Evolutionary conservation across 1,139 yeast species (phyloP).

Genomic region (Candida gigantensis): DNA sequence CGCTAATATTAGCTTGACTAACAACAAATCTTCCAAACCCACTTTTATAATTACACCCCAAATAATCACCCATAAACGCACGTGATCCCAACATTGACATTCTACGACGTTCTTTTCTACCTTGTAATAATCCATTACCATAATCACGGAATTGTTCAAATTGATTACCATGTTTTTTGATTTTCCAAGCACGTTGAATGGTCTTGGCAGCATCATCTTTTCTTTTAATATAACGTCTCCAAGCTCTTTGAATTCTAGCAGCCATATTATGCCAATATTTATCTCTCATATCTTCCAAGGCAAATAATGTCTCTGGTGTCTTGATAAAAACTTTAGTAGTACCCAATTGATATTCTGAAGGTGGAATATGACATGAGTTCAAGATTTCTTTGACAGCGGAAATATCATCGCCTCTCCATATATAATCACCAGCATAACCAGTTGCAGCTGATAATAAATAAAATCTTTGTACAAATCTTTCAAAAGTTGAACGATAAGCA

Average conservation of each 20-base stretch:
- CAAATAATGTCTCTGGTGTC: constrained; percentile 95
- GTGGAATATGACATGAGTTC: constrained; percentile 77
- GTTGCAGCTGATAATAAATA: constrained; percentile 84
- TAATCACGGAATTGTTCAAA: constrained; percentile 81
- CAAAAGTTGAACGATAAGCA: constrained; percentile 96
- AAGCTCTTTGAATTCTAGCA: constrained; percentile 93
- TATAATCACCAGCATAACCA: constrained; percentile 97
- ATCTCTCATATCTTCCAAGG: constrained; percentile 94
- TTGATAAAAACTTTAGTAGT: constrained; percentile 93
- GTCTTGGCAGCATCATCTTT: constrained; percentile 85
- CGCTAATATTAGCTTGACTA: constrained; percentile 69
- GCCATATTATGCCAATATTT: constrained; percentile 99
- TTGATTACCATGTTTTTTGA: constrained; percentile 75
- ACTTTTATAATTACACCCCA: constrained; percentile 74
- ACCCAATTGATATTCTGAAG: constrained; percentile 86
- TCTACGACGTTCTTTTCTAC: constrained; percentile 86
- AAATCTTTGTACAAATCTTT: constrained; percentile 95
- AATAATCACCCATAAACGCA: constrained; percentile 92
- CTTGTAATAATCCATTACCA: constrained; percentile 69
- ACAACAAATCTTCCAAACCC: constrained; percentile 72
- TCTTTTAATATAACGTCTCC: constrained; percentile 81
- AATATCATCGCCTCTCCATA: constrained; percentile 86
- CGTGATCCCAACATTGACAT: constrained; percentile 87
- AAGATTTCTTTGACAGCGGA: constrained; percentile 82
- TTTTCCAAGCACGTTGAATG: constrained; percentile 85